Percentiles rank a stretch among this genome's conserved stretches.
Conservation (phyloP, 805 yeast species). For the Lipomyces oligophaga region DNA sequence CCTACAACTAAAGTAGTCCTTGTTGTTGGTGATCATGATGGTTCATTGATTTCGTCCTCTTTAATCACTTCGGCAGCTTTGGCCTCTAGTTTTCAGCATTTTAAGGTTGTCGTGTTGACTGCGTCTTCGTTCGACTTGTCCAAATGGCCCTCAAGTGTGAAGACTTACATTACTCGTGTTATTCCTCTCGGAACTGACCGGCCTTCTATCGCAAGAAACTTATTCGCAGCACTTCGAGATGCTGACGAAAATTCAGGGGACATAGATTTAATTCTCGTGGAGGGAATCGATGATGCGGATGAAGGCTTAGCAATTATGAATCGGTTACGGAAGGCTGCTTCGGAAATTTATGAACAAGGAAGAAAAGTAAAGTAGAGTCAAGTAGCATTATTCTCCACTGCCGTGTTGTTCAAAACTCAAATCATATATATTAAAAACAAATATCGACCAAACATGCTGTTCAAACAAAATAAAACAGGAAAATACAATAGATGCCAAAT, state of each 20-base stretch:
- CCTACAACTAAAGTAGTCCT: constrained; percentile 81
- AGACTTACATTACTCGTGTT: background rate
- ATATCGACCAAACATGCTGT: no score
- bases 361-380: background rate
- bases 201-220: constrained; percentile 63
- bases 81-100: no score
- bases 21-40: constrained; percentile 47
- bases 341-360: constrained; percentile 36
- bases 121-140: constrained; percentile 14
- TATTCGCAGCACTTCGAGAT: constrained; percentile 69
- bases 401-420: background rate
- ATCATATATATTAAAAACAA: no score
- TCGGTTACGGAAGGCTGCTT: constrained; percentile 79
- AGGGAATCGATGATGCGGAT: constrained; percentile 67
- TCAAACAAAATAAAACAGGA: no score
- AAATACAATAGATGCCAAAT: no score
- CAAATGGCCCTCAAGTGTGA: constrained; percentile 7
- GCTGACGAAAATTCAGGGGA: constrained; percentile 49
- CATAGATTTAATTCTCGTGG: constrained; percentile 63
- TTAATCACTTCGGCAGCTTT: background rate
- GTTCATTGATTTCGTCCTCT: constrained; percentile 11
- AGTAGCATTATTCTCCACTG: background rate
- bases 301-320: constrained; percentile 97
- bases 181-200: constrained; percentile 47
- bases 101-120: constrained; percentile 22